Evolutionary conservation across 2,329 filamentous ascomycete species (phyloP).

Genomic region (Xylogone sp.): DNA sequence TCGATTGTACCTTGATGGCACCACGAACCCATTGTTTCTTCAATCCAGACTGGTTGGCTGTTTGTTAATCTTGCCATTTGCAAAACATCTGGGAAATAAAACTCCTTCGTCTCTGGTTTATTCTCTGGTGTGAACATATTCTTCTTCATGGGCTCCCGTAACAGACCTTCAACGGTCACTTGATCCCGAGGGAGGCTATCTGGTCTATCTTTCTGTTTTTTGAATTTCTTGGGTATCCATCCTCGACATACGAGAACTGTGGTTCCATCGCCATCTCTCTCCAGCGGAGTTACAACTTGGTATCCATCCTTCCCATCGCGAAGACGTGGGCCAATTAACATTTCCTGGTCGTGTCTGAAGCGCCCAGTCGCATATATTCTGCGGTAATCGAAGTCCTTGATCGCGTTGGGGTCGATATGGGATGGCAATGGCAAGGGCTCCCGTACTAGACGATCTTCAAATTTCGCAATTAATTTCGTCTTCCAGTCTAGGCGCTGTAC

Average conservation of each 20-base stretch:
- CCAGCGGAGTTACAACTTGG: constrained; percentile 86
- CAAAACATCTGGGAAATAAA: constrained; percentile 90
- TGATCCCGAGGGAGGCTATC: constrained; percentile 65
- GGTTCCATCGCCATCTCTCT: constrained; percentile 58
- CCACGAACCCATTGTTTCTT: constrained; percentile 82
- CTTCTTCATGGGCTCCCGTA: constrained; percentile 91
- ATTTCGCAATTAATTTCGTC: constrained; percentile 82
- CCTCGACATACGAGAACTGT: constrained; percentile 86
- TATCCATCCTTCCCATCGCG: constrained; percentile 87
- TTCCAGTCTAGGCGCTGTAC: constrained; percentile 93
- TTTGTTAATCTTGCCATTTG: constrained; percentile 85
- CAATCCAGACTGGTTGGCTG: constrained; percentile 88
- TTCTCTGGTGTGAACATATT: constrained; percentile 97
- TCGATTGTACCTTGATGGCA: background rate
- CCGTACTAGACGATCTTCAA: constrained; percentile 86
- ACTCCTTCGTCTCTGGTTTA: constrained; percentile 74
- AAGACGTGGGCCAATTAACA: constrained; percentile 90
- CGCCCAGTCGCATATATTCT: constrained; percentile 71
- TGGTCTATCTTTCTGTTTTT: constrained; percentile 57
- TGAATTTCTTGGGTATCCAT: constrained; percentile 80
- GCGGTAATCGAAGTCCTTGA: constrained; percentile 89
- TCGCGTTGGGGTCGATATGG: constrained; percentile 72
- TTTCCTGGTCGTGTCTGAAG: constrained; percentile 86
- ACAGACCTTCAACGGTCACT: constrained; percentile 76
- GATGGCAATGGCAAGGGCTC: constrained; percentile 83